Percentiles rank a stretch among this genome's conserved stretches.
phyloP scores from a whole-genome alignment of 768 basidiomycete species.

The Sporobolomyces phaffii region DNA sequence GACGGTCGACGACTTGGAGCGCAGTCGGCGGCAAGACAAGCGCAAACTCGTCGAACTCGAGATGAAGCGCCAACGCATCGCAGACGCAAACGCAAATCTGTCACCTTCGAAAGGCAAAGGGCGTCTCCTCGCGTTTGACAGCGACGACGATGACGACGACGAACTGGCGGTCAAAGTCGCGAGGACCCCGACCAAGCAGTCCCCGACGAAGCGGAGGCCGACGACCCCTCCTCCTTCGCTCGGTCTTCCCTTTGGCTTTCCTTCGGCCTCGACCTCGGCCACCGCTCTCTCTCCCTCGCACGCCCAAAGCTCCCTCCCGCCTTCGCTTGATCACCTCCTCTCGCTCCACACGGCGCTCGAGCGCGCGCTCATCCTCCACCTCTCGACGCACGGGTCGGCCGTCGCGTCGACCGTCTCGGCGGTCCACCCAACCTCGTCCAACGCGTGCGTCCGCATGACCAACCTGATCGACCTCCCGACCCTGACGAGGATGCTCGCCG shows the following conservation, averaged over 20 bases:
- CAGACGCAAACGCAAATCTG: neutral
- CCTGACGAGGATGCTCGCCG: constrained; percentile 32
- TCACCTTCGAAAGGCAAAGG: constrained; percentile 10
- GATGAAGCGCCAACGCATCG: constrained; percentile 7
- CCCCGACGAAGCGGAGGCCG: neutral
- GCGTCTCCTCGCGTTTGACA: constrained; percentile 7
- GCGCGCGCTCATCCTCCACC: constrained; percentile 39
- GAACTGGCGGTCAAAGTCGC: neutral
- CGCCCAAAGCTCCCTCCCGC: neutral
- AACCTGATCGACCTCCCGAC: constrained; percentile 38
- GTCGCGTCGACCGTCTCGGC: constrained; percentile 30
- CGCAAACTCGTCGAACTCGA: constrained; percentile 19
- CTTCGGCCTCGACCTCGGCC: too few species aligned
- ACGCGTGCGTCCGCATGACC: constrained; percentile 13
- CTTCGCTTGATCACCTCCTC: constrained; percentile 30
- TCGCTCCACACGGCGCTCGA: constrained; percentile 40
- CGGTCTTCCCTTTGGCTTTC: constrained; percentile 15
- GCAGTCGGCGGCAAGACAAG: neutral
- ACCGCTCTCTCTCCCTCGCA: neutral
- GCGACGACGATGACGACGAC: neutral
- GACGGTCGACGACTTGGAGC: constrained; percentile 28
- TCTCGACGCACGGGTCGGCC: constrained; percentile 36
- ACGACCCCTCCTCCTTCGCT: constrained; percentile 5
- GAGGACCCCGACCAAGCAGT: neutral
- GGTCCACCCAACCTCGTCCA: neutral